These are phyloP conservation scores for Fusarium hostae DNA, from an alignment of 2,329 filamentous ascomycete species.

Conservation along the genomic window DNA sequence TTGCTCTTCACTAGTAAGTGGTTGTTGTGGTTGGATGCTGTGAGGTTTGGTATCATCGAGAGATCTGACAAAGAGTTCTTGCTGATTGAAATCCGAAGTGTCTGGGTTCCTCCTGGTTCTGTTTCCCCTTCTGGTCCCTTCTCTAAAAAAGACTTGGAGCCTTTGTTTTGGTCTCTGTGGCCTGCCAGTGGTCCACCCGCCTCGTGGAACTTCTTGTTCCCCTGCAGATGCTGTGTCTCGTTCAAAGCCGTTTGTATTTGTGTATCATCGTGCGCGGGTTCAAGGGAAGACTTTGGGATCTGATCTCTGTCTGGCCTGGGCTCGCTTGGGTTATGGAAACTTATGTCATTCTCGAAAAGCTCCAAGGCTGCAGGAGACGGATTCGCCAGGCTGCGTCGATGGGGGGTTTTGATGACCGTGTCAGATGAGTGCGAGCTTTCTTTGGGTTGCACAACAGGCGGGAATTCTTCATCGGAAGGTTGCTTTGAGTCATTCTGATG, in stretches of 20 bases:
- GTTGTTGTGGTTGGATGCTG: slow-evolving; percentile 6
- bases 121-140: slow-evolving; percentile 20
- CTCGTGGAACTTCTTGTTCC: not conserved
- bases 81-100: slow-evolving; percentile 6
- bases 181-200: not conserved
- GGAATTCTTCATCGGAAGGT: no score
- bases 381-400: slow-evolving; percentile 40
- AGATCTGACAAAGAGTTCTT: slow-evolving; percentile 7
- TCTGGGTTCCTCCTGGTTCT: slow-evolving; percentile 26
- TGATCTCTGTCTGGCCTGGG: not conserved
- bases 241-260: not conserved
- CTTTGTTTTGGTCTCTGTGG: not conserved
- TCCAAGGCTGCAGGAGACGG: slow-evolving; percentile 44
- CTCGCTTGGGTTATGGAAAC: slow-evolving; percentile 39
- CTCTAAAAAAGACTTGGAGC: slow-evolving; percentile 54
- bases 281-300: not conserved
- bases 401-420: slow-evolving; percentile 54
- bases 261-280: not conserved
- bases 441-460: not conserved
- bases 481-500: not conserved
- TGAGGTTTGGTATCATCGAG: not conserved
- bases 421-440: slow-evolving; percentile 46
- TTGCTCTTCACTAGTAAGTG: slow-evolving; percentile 9
- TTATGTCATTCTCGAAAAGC: slow-evolving; percentile 49
- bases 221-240: slow-evolving; percentile 6